Conservation (phyloP, 768 basidiomycete species). For the Clavaria fumosa region DNA sequence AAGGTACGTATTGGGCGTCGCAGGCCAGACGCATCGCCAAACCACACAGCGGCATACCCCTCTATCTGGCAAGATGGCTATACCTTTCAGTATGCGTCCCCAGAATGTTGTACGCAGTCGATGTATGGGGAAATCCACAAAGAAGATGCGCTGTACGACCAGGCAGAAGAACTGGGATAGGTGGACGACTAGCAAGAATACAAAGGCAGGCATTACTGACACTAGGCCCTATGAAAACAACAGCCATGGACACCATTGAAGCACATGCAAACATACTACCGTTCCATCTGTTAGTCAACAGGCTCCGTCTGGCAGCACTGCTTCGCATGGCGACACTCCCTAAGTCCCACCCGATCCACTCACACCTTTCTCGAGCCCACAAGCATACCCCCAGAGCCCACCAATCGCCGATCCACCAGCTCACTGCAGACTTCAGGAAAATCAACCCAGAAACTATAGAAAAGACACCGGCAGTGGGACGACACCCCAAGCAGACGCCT, state of each 20-base stretch:
- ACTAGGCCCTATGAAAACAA: slow-evolving; percentile 18
- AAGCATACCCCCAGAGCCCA: too few relatives aligned
- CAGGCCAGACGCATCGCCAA: slow-evolving; percentile 7
- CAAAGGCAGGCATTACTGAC: slow-evolving; percentile 7
- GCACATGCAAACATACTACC: slow-evolving; percentile 12
- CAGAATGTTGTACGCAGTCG: background rate
- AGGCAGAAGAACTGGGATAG: too few relatives aligned
- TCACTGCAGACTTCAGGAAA: too few relatives aligned
- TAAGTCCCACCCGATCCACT: too few relatives aligned
- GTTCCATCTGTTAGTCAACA: slow-evolving; percentile 3
- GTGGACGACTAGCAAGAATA: slow-evolving; percentile 6
- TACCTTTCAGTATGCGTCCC: background rate
- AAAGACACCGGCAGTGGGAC: background rate
- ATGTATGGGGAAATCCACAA: background rate
- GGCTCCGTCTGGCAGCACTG: too few relatives aligned
- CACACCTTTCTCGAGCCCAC: too few relatives aligned
- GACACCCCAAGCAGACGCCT: background rate
- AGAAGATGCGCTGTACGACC: background rate
- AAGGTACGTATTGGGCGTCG: slow-evolving; percentile 11
- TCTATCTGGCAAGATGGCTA: background rate
- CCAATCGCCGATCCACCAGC: too few relatives aligned
- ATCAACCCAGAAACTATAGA: background rate
- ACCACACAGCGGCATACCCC: slow-evolving; percentile 5
- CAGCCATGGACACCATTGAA: slow-evolving; percentile 11
- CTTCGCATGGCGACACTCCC: too few relatives aligned